Conservation (phyloP, 2,329 filamentous ascomycete genomes). For the Pseudogymnoascus sp. region DNA sequence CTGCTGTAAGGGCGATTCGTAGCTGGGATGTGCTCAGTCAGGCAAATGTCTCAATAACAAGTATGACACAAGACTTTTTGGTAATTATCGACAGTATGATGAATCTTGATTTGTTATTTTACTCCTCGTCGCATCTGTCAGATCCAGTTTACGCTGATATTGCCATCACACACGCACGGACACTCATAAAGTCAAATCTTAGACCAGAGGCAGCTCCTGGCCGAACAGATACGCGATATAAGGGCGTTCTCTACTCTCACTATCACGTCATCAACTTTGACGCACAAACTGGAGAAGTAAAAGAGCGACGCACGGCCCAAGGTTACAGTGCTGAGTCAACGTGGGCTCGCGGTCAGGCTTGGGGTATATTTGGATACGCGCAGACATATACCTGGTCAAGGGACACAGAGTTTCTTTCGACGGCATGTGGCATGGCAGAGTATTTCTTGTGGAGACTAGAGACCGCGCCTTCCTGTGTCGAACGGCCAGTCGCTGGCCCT, state of each 20-base stretch:
- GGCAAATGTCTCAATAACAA: constrained; percentile 22
- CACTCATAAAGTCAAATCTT: constrained; percentile 30
- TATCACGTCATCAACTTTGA: constrained; percentile 42
- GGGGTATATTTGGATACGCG: constrained; percentile 22
- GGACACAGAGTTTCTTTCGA: constrained; percentile 34
- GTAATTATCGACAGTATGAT: constrained; percentile 38
- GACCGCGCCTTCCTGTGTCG: constrained; percentile 25
- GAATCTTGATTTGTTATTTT: not conserved
- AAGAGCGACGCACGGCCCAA: constrained; percentile 39
- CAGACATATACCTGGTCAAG: constrained; percentile 44
- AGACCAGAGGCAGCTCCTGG: constrained; percentile 24
- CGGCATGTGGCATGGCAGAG: constrained; percentile 37
- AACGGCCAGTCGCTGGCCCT: constrained; percentile 11
- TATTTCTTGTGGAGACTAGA: constrained; percentile 40
- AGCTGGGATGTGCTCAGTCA: constrained; percentile 39
- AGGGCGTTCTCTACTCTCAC: constrained; percentile 28
- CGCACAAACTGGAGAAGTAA: constrained; percentile 35
- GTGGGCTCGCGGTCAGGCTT: constrained; percentile 30
- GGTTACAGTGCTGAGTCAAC: constrained; percentile 39
- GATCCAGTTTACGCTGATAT: constrained; percentile 20
- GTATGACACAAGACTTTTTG: constrained; percentile 30
- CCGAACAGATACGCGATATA: constrained; percentile 19
- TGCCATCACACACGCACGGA: constrained; percentile 33
- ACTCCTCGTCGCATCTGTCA: constrained; percentile 1
- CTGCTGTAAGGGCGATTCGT: constrained; percentile 38